These are phyloP conservation scores for Xylaria telfairii DNA, from an alignment of 495 filamentous ascomycete species.

Conservation along the genomic window DNA sequence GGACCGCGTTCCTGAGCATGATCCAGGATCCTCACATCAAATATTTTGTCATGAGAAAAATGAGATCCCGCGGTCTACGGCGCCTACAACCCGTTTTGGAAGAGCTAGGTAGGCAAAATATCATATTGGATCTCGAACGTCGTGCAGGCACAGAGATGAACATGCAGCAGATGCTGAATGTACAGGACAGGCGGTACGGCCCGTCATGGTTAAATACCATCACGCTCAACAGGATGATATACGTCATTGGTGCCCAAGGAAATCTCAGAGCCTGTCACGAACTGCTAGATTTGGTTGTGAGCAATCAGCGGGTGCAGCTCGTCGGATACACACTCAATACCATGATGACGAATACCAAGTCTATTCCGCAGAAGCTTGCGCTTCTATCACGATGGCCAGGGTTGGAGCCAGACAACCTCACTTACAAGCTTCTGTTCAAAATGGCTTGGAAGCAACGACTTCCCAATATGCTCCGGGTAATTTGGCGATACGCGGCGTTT, in stretches of 20 bases:
- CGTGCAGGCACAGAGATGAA: conserved; percentile 31
- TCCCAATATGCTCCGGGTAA: conserved; percentile 44
- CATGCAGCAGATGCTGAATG: conserved; percentile 34
- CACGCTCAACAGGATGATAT: conserved; percentile 42
- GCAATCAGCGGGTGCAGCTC: conserved; percentile 18
- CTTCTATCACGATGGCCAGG: conserved; percentile 23
- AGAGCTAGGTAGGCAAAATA: conserved; percentile 42
- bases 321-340: conserved; percentile 42
- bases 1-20: conserved; percentile 48
- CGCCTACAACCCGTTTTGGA: conserved; percentile 27
- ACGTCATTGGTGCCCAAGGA: conserved; percentile 37
- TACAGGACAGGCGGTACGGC: conserved; percentile 45
- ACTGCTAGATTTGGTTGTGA: conserved; percentile 38
- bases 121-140: conserved; percentile 41
- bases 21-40: conserved; percentile 46
- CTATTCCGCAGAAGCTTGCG: conserved; percentile 34
- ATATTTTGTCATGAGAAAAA: conserved; percentile 40
- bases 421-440: conserved; percentile 42
- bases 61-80: conserved; percentile 40
- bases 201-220: conserved; percentile 42
- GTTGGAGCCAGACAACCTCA: conserved; percentile 27
- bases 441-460: conserved; percentile 35
- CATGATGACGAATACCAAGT: conserved; percentile 42
- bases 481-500: conserved; percentile 47
- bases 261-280: conserved; percentile 31